phyloP scores from a whole-genome alignment of 2,329 filamentous ascomycete genomes.

The Aspergillus pseudotamarii region DNA sequence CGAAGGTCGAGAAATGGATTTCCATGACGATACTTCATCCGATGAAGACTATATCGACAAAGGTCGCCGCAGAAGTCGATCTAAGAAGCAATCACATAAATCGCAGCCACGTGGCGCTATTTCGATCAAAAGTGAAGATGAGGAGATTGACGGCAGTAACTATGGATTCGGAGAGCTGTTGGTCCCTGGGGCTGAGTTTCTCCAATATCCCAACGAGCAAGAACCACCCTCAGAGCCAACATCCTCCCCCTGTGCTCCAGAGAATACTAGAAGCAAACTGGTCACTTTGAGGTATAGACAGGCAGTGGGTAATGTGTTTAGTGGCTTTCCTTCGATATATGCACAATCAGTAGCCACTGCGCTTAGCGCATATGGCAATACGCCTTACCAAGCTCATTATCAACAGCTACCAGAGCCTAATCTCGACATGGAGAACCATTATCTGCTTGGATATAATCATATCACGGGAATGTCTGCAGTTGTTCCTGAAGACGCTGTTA shows the following conservation, averaged over 20 bases:
- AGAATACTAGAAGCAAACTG: conserved; percentile 9
- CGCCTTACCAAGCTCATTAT: neutral
- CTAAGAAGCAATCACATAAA: neutral
- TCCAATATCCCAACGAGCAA: conserved; percentile 20
- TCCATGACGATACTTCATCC: conserved; percentile 5
- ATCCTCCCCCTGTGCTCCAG: neutral
- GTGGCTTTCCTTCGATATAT: neutral
- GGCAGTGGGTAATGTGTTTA: neutral
- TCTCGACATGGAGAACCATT: neutral
- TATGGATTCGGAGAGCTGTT: conserved; percentile 15
- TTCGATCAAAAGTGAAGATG: neutral
- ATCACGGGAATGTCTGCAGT: neutral
- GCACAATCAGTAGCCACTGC: neutral
- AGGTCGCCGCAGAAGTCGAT: neutral
- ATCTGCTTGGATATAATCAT: neutral
- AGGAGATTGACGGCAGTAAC: neutral
- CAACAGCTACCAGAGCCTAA: neutral
- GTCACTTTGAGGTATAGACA: conserved; percentile 18
- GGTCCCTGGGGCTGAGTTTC: conserved; percentile 20
- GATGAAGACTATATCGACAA: conserved; percentile 13
- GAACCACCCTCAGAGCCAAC: neutral
- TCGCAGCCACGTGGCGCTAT: neutral
- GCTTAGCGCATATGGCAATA: neutral
- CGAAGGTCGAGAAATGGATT: neutral
- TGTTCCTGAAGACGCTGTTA: neutral